These are phyloP conservation scores for Macrophomina tecta DNA, from an alignment of 2,329 filamentous ascomycete species.

Conservation along the genomic window DNA sequence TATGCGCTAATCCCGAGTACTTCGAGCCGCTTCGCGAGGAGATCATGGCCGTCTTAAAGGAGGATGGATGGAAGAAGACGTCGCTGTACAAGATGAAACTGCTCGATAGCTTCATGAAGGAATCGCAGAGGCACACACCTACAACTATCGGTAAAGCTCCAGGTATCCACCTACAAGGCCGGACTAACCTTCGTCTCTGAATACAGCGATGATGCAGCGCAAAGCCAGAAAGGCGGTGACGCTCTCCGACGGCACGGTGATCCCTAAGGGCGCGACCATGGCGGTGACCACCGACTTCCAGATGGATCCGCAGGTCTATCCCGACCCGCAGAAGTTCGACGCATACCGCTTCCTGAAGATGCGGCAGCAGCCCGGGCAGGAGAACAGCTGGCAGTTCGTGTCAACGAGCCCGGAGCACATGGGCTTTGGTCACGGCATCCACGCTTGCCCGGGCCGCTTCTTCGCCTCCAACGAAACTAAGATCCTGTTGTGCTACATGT, in stretches of 20 bases:
- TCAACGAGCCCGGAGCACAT: background rate
- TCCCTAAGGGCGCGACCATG: background rate
- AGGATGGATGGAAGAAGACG: conserved; percentile 40
- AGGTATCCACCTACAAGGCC: background rate
- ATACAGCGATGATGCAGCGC: too few relatives aligned
- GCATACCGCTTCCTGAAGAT: background rate
- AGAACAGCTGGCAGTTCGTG: conserved; percentile 32
- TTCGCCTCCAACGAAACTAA: conserved; percentile 43
- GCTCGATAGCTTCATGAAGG: conserved; percentile 52
- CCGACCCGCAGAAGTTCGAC: conserved; percentile 16
- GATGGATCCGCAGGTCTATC: conserved; percentile 15
- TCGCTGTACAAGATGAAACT: conserved; percentile 48
- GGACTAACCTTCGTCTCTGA: too few relatives aligned
- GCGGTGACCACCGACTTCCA: background rate
- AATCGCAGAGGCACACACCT: conserved; percentile 30
- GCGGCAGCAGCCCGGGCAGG: conserved; percentile 15
- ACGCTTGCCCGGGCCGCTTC: conserved; percentile 42
- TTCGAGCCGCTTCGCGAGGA: background rate
- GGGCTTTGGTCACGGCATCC: conserved; percentile 40
- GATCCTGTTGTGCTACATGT: conserved; percentile 35
- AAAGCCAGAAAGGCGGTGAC: background rate
- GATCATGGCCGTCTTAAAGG: background rate
- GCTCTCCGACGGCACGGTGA: background rate
- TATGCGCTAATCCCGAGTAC: background rate
- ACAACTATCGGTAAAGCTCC: background rate